These are phyloP conservation scores for Beta vulgaris DNA, from an alignment of 148 eudicot genomes.

Conservation along the genomic window DNA sequence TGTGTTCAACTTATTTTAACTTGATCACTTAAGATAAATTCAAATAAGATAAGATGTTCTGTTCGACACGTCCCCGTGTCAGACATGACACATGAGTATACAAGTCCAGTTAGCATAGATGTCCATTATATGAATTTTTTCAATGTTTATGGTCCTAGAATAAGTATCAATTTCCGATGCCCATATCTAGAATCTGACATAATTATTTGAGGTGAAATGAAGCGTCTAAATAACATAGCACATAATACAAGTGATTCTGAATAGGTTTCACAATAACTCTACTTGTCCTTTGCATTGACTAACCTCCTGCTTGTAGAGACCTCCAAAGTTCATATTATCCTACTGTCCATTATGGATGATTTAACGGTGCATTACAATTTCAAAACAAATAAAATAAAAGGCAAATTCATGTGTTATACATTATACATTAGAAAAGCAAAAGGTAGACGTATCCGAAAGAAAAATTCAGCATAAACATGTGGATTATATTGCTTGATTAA, in stretches of 20 bases:
- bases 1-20: too few relatives aligned
- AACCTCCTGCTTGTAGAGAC: background rate
- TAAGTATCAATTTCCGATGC: background rate
- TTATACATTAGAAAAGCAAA: too few relatives aligned
- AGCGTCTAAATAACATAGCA: background rate
- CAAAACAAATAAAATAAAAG: too few relatives aligned
- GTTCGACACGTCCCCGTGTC: too few relatives aligned
- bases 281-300: background rate
- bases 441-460: background rate
- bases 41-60: too few relatives aligned
- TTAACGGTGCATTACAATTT: background rate
- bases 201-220: background rate
- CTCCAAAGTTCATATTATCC: background rate
- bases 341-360: background rate
- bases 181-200: background rate
- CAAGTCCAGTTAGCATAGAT: background rate
- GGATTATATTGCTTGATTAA: background rate
- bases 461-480: background rate
- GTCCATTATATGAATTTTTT: too few relatives aligned
- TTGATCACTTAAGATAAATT: too few relatives aligned
- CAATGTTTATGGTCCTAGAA: background rate
- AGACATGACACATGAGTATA: too few relatives aligned
- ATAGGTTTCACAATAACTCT: background rate
- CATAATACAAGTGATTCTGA: background rate
- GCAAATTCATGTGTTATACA: too few relatives aligned